Conservation (phyloP, 768 basidiomycete species). For the Pholiota molesta region DNA sequence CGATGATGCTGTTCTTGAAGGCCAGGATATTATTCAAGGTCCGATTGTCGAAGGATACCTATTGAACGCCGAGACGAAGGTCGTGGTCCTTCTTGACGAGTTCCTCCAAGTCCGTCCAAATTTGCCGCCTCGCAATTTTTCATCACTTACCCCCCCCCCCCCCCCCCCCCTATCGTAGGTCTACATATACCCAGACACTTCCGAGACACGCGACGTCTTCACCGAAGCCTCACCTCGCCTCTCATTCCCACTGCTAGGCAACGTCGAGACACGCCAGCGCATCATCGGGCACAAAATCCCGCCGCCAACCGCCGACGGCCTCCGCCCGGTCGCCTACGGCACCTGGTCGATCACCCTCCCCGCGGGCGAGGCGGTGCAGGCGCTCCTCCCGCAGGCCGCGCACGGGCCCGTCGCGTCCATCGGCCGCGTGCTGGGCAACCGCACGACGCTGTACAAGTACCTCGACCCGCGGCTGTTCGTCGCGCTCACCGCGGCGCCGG, state of each 20-base stretch:
- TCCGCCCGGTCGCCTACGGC: conserved; percentile 32
- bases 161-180: conserved; percentile 38
- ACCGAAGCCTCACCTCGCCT: conserved; percentile 44
- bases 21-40: conserved; percentile 62
- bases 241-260: conserved; percentile 59
- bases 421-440: conserved; percentile 86
- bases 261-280: conserved; percentile 41
- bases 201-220: conserved; percentile 46
- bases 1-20: conserved; percentile 49
- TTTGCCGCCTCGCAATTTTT: not conserved
- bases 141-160: not conserved
- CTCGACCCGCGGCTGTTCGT: conserved; percentile 81
- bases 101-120: conserved; percentile 63
- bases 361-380: conserved; percentile 57
- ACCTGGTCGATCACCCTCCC: conserved; percentile 53
- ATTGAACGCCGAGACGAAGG: conserved; percentile 46
- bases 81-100: conserved; percentile 72
- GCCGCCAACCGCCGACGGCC: conserved; percentile 39
- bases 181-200: conserved; percentile 68
- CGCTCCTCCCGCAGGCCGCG: conserved; percentile 48
- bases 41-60: conserved; percentile 62
- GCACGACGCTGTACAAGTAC: conserved; percentile 92
- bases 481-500: conserved; percentile 53
- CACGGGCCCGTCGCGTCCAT: conserved; percentile 68
- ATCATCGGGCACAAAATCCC: conserved; percentile 62